Percentiles rank a stretch among this genome's conserved stretches.
Evolutionary conservation across 2,329 filamentous ascomycete genomes (phyloP).

Genomic region (Westerdykella ornata): DNA sequence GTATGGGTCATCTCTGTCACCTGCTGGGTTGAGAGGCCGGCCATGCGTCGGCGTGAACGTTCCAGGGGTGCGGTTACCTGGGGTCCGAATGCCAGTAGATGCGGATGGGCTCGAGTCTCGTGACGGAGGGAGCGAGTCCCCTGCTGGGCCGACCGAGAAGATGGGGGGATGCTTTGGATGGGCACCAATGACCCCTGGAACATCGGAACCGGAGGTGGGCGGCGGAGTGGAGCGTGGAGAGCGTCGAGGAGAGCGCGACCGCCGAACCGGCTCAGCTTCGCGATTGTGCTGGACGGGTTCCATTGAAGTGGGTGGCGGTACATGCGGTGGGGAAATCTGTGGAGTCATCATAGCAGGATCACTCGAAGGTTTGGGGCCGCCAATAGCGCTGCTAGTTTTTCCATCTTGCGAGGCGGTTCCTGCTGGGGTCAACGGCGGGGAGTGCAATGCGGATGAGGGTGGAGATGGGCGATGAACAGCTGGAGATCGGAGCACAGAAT

Average conservation of each 20-base stretch:
- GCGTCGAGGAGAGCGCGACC: slow-evolving; percentile 23
- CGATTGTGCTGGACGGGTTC: slow-evolving; percentile 21
- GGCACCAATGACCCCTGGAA: slow-evolving; percentile 39
- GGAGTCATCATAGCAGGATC: slow-evolving; percentile 51
- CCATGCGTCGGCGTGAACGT: slow-evolving; percentile 57
- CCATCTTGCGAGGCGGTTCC: slow-evolving; percentile 60
- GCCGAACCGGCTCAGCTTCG: slow-evolving; percentile 17
- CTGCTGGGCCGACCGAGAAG: slow-evolving; percentile 52
- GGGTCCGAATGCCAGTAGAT: slow-evolving; percentile 44
- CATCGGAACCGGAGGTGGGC: slow-evolving; percentile 41
- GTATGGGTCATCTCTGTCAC: slow-evolving; percentile 78
- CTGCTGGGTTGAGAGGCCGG: slow-evolving; percentile 69
- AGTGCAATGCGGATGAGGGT: slow-evolving; percentile 65
- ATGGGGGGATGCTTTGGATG: slow-evolving; percentile 46
- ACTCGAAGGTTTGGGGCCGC: slow-evolving; percentile 26
- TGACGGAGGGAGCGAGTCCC: slow-evolving; percentile 49
- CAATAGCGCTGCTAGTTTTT: slow-evolving; percentile 26
- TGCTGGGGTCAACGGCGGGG: slow-evolving; percentile 81
- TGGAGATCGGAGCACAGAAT: slow-evolving; percentile 48
- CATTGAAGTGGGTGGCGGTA: slow-evolving; percentile 46
- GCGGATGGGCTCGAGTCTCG: slow-evolving; percentile 59
- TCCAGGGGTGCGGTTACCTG: slow-evolving; percentile 38
- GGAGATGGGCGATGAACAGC: slow-evolving; percentile 64
- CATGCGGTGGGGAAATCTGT: slow-evolving; percentile 50
- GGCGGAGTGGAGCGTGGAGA: slow-evolving; percentile 33